Evolutionary conservation across 2,329 filamentous ascomycete genomes (phyloP).

Genomic region (Ceratocystis cubensis): DNA sequence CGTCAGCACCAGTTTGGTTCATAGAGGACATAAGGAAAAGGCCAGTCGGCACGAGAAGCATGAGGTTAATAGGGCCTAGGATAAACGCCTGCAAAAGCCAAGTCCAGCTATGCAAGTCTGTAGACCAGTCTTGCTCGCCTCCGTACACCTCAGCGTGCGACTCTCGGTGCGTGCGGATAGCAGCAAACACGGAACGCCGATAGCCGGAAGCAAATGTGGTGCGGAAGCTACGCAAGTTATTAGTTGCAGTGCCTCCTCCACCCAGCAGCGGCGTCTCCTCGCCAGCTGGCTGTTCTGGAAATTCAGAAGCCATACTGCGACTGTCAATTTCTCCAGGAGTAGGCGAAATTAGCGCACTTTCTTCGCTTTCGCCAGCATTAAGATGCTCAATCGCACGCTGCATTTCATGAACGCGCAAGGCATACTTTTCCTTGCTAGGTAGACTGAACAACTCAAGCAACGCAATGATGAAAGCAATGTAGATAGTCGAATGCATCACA

Average conservation of each 20-base stretch:
- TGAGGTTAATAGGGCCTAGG: constrained; percentile 62
- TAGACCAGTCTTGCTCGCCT: constrained; percentile 77
- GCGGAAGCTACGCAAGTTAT: constrained; percentile 26
- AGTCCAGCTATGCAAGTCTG: constrained; percentile 63
- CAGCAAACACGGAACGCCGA: constrained; percentile 35
- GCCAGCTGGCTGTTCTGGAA: constrained; percentile 11
- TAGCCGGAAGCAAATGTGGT: constrained; percentile 46
- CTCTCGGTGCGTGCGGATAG: constrained; percentile 27
- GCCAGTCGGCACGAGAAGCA: constrained; percentile 63
- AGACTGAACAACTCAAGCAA: constrained; percentile 72
- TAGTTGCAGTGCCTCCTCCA: constrained; percentile 22
- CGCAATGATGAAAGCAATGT: constrained; percentile 60
- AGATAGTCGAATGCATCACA: constrained; percentile 65
- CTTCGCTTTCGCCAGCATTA: constrained; percentile 15
- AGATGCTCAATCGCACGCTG: constrained; percentile 21
- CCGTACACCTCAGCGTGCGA: constrained; percentile 39
- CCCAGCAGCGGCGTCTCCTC: constrained; percentile 41
- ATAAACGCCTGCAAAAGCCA: constrained; percentile 82
- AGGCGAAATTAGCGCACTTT: constrained; percentile 24
- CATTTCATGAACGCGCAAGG: constrained; percentile 42
- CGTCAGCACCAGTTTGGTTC: constrained; percentile 74
- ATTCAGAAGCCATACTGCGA: constrained; percentile 16
- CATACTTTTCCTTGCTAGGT: constrained; percentile 57
- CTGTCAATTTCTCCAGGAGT: constrained; percentile 26
- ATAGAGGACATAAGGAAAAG: constrained; percentile 60